Evolutionary conservation across 129 eudicot genomes (phyloP).

Genomic region (Pittosporum tobira): DNA sequence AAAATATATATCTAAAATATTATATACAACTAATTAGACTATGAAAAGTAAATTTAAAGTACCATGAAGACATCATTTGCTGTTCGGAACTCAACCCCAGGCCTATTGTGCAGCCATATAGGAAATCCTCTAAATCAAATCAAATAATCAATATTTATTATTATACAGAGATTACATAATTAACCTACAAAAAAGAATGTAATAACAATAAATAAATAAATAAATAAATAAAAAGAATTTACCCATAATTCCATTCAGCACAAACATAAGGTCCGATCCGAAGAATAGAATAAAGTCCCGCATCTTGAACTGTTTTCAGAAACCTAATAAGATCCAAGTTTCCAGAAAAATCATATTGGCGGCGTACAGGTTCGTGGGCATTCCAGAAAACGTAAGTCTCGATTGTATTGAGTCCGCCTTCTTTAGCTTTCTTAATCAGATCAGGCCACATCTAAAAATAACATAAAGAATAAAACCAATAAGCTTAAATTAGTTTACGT

Average conservation of each 20-base stretch:
- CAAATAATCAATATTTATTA: neutral
- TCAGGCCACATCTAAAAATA: constrained; percentile 68
- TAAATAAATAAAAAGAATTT: neutral
- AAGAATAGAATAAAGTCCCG: constrained; percentile 46
- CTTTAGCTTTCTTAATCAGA: constrained; percentile 55
- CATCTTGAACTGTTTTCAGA: constrained; percentile 43
- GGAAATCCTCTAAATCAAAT: constrained; percentile 51
- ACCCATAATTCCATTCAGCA: constrained; percentile 89
- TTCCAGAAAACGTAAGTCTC: constrained; percentile 74
- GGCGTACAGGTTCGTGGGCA: constrained; percentile 55
- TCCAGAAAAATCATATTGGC: constrained; percentile 51
- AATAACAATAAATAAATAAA: neutral
- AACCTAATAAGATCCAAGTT: constrained; percentile 56
- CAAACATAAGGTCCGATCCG: constrained; percentile 80
- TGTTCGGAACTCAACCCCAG: constrained; percentile 46
- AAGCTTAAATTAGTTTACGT: no score
- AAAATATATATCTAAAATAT: neutral
- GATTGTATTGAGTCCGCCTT: constrained; percentile 53
- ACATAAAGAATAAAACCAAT: neutral
- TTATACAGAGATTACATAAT: neutral
- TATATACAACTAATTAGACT: neutral
- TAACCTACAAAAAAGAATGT: neutral
- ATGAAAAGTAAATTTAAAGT: neutral
- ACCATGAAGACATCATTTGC: constrained; percentile 46
- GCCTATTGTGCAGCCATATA: constrained; percentile 61